Evolutionary conservation across 2,329 filamentous ascomycete genomes (phyloP), one percentile per base, ranked within the genome.

Genomic region (Fusarium sterilihyphosum): DNA sequence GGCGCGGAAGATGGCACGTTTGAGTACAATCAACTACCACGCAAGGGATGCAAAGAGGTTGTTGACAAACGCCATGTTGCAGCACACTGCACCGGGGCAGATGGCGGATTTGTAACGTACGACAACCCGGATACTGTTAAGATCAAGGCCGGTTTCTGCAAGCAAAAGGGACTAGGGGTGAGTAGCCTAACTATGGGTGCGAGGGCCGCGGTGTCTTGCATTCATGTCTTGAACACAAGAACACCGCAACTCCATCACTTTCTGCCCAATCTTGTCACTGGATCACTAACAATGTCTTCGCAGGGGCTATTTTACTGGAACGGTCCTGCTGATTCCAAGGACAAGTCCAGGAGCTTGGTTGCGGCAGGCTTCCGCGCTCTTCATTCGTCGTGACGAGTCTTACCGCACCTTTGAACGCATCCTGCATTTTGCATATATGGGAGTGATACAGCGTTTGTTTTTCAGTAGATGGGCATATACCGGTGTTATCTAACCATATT

Each of bases 221-320:
- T 73, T 57, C 46, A 41, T 65, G 61, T 68, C 63, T 67, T 44
- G 56, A 60, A 69, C 70, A 63, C 52, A 60, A 60, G 47, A 62
- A 64, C 61, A 58, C 63, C 64, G 26, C 69, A 66, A 58, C 62
- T 60, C 69, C 58, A 61, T 35, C 14, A 53, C 68, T 44, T 62
- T 38, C 62, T 37, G 31, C 33, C 43, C n/a, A 46, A 54, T 44
- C 52, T 64, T 26, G n/a, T 58, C 43, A 47, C 33, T 43, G 29
- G 47, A 63, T 74, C 63, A 74, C 77, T 79, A 69, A 79, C 70
- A 14, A 49, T 20, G 38, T 16, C n/a, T 60, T 65, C 49, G 33
- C 75, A 91, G 89, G 94, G 94, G 1, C 83, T 96, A 14, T 96
- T 95, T 81, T 96, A 95, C 82, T 95, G 92, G 92, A 91, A 92